phyloP scores from a whole-genome alignment of 225 moss, liverwort and hornwort genomes.

The Pseudoscleropodium purum region DNA sequence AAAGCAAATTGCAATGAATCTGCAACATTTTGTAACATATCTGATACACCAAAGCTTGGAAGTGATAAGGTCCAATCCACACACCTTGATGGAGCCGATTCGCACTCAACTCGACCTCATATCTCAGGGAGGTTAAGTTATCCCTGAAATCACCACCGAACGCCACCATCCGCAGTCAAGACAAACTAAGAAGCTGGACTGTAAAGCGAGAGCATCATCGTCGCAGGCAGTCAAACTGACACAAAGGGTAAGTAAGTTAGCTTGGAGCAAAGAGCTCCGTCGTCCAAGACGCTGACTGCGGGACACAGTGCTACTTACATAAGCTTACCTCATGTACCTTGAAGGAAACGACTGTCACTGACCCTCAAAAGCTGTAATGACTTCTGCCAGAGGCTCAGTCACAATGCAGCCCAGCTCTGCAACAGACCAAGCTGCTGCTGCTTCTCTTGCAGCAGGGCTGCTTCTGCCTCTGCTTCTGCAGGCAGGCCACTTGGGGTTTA shows the following conservation, averaged over 20 bases:
- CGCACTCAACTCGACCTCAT: background rate
- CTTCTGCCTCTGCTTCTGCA: background rate
- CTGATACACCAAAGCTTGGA: background rate
- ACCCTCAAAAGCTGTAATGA: background rate
- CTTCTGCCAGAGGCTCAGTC: background rate
- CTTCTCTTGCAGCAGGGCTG: background rate
- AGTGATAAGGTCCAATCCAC: background rate
- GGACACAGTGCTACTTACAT: background rate
- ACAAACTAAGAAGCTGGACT: background rate
- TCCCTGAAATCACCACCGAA: background rate
- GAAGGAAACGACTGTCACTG: background rate
- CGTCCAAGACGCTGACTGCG: background rate
- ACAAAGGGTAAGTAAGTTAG: background rate
- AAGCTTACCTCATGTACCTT: conserved; percentile 1
- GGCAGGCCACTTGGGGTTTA: background rate
- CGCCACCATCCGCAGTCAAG: background rate
- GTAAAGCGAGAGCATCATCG: background rate
- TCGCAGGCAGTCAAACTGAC: conserved; percentile 1
- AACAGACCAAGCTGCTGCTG: background rate
- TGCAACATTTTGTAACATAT: background rate
- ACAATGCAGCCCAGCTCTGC: conserved; percentile 2
- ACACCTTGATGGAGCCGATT: conserved; percentile 3
- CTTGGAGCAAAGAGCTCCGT: background rate
- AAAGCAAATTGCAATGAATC: background rate
- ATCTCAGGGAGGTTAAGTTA: background rate